Base-by-base conservation (phyloP, 257 asterid genomes). In the Solanum piurae region DNA sequence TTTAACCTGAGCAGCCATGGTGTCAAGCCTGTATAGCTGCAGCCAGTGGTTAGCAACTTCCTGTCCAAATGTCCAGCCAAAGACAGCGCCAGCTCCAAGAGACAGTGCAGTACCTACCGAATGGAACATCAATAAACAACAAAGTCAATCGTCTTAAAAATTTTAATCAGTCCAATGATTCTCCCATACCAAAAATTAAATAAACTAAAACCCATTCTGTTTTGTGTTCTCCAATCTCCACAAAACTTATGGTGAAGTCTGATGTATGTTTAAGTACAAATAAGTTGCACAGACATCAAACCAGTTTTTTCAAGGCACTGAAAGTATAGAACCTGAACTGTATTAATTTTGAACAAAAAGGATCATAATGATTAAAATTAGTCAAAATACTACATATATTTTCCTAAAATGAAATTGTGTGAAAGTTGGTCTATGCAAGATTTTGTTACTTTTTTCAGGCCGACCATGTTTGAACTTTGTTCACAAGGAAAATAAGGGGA, bases 21-120 rank as follows among this genome's bases (percentile, higher is more conserved):
- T 91, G 73, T 95, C 95, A 89, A 91, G 58, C 94, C 94, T 90
- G 76, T 95, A 95, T 13, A 97, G 89, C 92, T 95, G 98, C 90
- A 94, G 91, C 89, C 91, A 92, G 93, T 97, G 99, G 91, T 91
- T 95, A 27, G 94, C 98, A 52, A 91, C 87, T 91, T 97, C 99
- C 34, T 94, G 93, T 86, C 98, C 98, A 74, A 95, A 92, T 18
- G 95, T 93, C 91, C 95, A 92, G 7, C 99, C 98, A 10, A 94
- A 94, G 46, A 89, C 92, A 5, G 95, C 97, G 42, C 99, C 99
- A 83, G 94, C 94, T 20, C 94, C 99, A 3, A 97, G 86, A 71
- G 99, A 93, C 34, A 97, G 89, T 10, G 87, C 94, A 10, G 99
- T 89, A 89, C 98, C 99, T 96, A 91, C 85, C 12, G 75, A 71